Percentiles rank a stretch among this genome's conserved stretches.
These are phyloP conservation scores for Aspergillus fumigatus DNA, from an alignment of 2,329 filamentous ascomycete species.

Conservation along the genomic window DNA sequence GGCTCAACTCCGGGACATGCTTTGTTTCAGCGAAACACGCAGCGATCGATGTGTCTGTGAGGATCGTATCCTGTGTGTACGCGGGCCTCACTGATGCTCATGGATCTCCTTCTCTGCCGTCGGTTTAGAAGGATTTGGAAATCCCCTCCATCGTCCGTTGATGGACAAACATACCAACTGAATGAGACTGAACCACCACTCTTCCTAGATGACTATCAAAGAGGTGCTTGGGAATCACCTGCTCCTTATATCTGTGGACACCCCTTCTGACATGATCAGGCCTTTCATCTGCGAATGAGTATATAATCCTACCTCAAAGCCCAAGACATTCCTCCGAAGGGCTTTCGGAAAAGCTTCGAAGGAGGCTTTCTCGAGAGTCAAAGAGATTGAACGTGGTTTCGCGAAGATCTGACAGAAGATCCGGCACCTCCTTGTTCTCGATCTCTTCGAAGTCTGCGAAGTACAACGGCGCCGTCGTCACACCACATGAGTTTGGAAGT, in stretches of 20 bases:
- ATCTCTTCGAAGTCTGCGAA: slow-evolving; percentile 16
- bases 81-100: slow-evolving; percentile 3
- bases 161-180: slow-evolving; percentile 10
- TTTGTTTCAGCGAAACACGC: not conserved
- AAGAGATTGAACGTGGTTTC: slow-evolving; percentile 13
- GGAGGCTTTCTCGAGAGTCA: slow-evolving; percentile 30
- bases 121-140: slow-evolving; percentile 18
- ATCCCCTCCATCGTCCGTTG: slow-evolving; percentile 11
- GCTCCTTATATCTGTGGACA: not conserved
- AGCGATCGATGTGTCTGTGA: not conserved
- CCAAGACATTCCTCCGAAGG: slow-evolving; percentile 16
- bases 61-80: not conserved
- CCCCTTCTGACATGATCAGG: slow-evolving; percentile 5
- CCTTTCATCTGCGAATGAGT: slow-evolving; percentile 5
- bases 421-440: slow-evolving; percentile 14
- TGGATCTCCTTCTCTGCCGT: slow-evolving; percentile 24
- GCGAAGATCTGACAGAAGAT: slow-evolving; percentile 10
- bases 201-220: not conserved
- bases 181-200: not conserved
- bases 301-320: slow-evolving; percentile 1
- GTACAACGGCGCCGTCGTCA: slow-evolving; percentile 1
- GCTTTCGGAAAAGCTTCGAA: slow-evolving; percentile 28
- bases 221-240: slow-evolving; percentile 11
- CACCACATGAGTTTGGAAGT: slow-evolving; percentile 23
- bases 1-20: not conserved